Conservation (phyloP, 208 protist genomes). For the Trypanosoma cruzi region DNA sequence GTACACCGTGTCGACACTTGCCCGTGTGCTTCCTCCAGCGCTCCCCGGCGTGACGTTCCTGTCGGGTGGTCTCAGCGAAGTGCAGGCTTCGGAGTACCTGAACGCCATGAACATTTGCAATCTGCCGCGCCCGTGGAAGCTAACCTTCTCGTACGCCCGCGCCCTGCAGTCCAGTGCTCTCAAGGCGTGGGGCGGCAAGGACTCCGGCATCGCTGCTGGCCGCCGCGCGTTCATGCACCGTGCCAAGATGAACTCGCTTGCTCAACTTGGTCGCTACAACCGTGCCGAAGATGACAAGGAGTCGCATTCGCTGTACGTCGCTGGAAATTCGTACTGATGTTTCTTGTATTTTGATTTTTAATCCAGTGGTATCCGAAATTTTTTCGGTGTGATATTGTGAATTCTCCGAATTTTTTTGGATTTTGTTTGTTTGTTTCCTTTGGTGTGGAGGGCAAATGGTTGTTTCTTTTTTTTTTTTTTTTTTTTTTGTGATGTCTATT, state of each 20-base stretch:
- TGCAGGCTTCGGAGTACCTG: constrained; percentile 95
- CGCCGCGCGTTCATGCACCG: constrained; percentile 79
- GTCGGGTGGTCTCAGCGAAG: constrained; percentile 96
- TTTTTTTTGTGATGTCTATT: constrained; percentile 1
- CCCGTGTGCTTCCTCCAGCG: constrained; percentile 94
- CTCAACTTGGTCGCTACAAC: constrained; percentile 79
- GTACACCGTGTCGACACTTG: constrained; percentile 90
- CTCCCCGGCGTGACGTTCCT: constrained; percentile 95
- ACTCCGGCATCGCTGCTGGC: constrained; percentile 46
- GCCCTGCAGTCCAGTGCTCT: constrained; percentile 93
- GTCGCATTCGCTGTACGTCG: constrained; percentile 87
- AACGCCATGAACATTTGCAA: constrained; percentile 94
- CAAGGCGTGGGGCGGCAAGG: constrained; percentile 94
- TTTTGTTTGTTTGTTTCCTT: neutral
- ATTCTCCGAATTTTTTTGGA: constrained; percentile 1
- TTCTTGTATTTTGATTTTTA: no score
- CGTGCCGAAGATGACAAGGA: constrained; percentile 71
- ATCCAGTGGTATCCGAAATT: no score
- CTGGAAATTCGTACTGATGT: constrained; percentile 83
- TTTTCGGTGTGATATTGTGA: no score
- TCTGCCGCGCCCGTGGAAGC: constrained; percentile 78
- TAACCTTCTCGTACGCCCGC: constrained; percentile 96
- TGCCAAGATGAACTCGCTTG: constrained; percentile 82
- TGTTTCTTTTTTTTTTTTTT: neutral
- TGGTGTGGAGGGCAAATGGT: neutral